Evolutionary conservation across 768 basidiomycete genomes (phyloP), one percentile per base, ranked within the genome.

Genomic region (Russula olivacea): DNA sequence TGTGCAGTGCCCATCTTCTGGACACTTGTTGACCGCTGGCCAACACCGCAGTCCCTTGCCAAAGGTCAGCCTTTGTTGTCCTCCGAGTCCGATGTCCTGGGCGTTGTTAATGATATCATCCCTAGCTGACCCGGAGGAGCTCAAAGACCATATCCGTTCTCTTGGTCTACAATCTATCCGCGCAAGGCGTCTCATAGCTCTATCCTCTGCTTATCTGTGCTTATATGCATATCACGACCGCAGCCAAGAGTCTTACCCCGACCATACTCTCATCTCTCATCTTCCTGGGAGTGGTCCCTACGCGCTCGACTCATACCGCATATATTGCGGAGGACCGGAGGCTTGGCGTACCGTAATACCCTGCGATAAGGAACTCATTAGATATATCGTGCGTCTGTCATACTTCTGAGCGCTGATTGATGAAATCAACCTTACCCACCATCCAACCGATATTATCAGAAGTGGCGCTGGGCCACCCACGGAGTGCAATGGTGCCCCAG

Each of bases 281-380:
- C 78, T 85, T 30, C 83, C 86, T 0, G 88, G 88, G 0, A 77
- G 84, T 1, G 88, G 89, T 0, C 74, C 76, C 3, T 91, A 91
- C 63, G 89, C 89, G 1, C 77, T 88, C 1, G 89, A 91, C 70
- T 89, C 86, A 6, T 88, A 88, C 68, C 79, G 87, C 45, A 88
- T 91, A 21, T 91, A 88, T 71, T 88, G 82, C 63, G 61, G 45
- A 5, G 67, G 61, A 30, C 69, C 61, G 11, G 77, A 79, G 11
- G 83, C 83, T 59, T 90, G 88, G 89, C 82, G 83, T 68, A 59
- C 67, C 0, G 87, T 89, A 15, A 74, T 78, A 68, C 87, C 89
- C 0, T 70, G 65, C 34, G 88, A 91, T 70, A 91, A 91, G 72
- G 85, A 88, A 61, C 76, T 91, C 28, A 73, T 84, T 41, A 79